Conservation (phyloP, 208 protist genomes). For the Leishmania braziliensis region DNA sequence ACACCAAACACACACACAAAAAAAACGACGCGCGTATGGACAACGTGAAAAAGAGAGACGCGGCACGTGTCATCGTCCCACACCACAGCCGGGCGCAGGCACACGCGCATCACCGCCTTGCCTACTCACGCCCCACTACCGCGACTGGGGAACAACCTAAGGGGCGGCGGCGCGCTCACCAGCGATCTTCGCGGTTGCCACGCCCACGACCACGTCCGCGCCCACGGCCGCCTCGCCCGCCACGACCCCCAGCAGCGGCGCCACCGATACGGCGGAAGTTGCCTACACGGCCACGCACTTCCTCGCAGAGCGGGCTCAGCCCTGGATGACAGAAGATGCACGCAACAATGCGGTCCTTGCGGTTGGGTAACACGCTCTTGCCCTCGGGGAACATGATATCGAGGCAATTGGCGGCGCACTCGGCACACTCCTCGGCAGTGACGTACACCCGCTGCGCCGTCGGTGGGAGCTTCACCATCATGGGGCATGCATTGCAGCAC, state of each 20-base stretch:
- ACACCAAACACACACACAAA: background rate
- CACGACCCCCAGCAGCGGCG: constrained; percentile 25
- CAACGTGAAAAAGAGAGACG: background rate
- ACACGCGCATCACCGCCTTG: background rate
- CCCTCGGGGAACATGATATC: constrained; percentile 84
- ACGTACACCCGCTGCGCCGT: constrained; percentile 81
- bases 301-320: constrained; percentile 62
- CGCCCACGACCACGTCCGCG: constrained; percentile 27
- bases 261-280: constrained; percentile 58
- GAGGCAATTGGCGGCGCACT: constrained; percentile 78
- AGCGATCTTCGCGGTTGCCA: constrained; percentile 25
- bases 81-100: background rate
- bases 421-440: constrained; percentile 71
- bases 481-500: constrained; percentile 86
- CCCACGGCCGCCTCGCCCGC: constrained; percentile 30
- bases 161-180: background rate
- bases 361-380: constrained; percentile 74
- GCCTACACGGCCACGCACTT: constrained; percentile 70
- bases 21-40: too few relatives aligned
- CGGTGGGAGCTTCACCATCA: constrained; percentile 90
- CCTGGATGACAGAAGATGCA: constrained; percentile 82
- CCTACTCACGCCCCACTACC: background rate
- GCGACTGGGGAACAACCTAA: background rate
- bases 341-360: constrained; percentile 72
- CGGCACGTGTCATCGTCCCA: background rate